Evolutionary conservation across 1,284 basidiomycete species (phyloP), one percentile per base, ranked within the genome.

Genomic region (Pyrrhoderma noxium): DNA sequence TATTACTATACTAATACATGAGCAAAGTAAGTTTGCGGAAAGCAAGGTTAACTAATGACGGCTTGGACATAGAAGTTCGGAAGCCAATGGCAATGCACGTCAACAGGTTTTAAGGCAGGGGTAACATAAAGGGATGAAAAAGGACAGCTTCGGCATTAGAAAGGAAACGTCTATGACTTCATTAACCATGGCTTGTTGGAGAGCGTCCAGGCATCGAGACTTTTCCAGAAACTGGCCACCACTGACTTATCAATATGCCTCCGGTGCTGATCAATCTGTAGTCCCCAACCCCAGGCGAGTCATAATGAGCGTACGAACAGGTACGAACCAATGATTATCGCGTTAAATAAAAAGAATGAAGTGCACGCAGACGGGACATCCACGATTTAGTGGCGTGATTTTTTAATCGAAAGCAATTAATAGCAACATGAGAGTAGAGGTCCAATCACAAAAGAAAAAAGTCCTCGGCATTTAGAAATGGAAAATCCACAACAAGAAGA

Each of bases 241-340:
- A 90, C 85, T 38, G 91, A 89, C 65, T 95, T 93, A 71, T 98
- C 95, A n/a, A 93, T 85, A 65, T 98, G 94, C 58, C 95, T 77
- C 58, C 89, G 76, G 58, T 82, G 75, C n/a, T 82, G 84, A 62
- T 96, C 93, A 59, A 96, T 92, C 92, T 93, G 57, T 11, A 19
- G n/a, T n/a, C n/a, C 25, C 9, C 45, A 31, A 35, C 8, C 27
- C 35, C 40, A 35, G 31, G 21, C 43, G 41, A 40, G 22, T 21
- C 25, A 41, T 45, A 31, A n/a, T 41, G 7, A 18, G 22, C 56
- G 47, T 22, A 23, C 25, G 38, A 42, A 43, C 45, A 43, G 22
- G 8, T 38, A 19, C 52, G 37, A 39, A 50, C 16, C 18, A 16
- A 9, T 19, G 42, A 27, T 42, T 8, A 19, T 3, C 11, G 18